A percentile compares a stretch with the other conserved stretches of the same genome.
Evolutionary conservation across 2,329 filamentous ascomycete species (phyloP).

Genomic region (Epichloe festucae): DNA sequence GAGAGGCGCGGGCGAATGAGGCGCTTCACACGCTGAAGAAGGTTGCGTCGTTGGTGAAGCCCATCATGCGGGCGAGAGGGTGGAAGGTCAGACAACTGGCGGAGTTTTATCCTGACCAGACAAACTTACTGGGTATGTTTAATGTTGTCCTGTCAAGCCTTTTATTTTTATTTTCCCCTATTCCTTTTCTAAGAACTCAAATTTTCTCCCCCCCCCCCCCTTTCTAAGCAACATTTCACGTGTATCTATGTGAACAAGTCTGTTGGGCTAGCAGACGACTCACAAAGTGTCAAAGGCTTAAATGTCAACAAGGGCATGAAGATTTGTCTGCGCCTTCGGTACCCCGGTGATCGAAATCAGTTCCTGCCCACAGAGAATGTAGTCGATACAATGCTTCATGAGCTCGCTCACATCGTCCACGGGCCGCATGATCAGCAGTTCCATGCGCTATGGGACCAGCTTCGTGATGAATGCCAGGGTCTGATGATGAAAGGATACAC

Average conservation of each 20-base stretch:
- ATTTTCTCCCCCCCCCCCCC: too few relatives aligned
- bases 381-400: slow-evolving; percentile 85
- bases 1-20: slow-evolving; percentile 33
- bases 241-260: background rate
- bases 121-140: slow-evolving; percentile 53
- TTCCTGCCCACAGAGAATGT: slow-evolving; percentile 74
- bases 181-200: too few relatives aligned
- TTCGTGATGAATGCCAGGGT: slow-evolving; percentile 72
- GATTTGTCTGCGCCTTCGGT: slow-evolving; percentile 72
- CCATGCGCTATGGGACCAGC: slow-evolving; percentile 75
- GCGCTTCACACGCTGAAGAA: slow-evolving; percentile 55
- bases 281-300: slow-evolving; percentile 35
- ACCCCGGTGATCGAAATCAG: slow-evolving; percentile 57
- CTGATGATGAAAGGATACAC: slow-evolving; percentile 74
- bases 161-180: background rate
- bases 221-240: background rate
- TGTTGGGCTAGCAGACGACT: background rate
- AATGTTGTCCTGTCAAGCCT: too few relatives aligned
- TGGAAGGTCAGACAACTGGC: slow-evolving; percentile 71
- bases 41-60: slow-evolving; percentile 80
- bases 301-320: slow-evolving; percentile 67
- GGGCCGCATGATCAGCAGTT: slow-evolving; percentile 76
- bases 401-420: slow-evolving; percentile 77
- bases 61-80: slow-evolving; percentile 76
- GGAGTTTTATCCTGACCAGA: slow-evolving; percentile 72